A percentile compares a stretch with the other conserved stretches of the same genome.
These are phyloP conservation scores for Tricholoma flavovirens DNA, from an alignment of 768 basidiomycete genomes.

Conservation along the genomic window DNA sequence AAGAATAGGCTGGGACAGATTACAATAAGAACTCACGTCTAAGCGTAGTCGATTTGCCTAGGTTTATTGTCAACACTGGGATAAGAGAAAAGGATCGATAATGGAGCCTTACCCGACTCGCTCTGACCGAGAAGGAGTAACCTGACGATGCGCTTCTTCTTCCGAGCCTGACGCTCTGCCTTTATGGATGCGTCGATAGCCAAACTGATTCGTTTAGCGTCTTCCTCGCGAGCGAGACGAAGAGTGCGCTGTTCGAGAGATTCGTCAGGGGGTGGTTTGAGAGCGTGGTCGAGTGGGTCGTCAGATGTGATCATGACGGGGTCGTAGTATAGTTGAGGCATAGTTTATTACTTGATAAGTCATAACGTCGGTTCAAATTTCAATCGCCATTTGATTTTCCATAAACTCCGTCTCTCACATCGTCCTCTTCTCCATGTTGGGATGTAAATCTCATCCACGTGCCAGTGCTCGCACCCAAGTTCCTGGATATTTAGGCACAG, in stretches of 20 bases:
- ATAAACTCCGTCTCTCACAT: slow-evolving; percentile 9
- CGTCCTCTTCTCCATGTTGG: not conserved
- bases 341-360: slow-evolving; percentile 6
- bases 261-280: slow-evolving; percentile 66
- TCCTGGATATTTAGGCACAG: not conserved
- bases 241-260: slow-evolving; percentile 48
- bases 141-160: slow-evolving; percentile 66
- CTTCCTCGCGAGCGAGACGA: slow-evolving; percentile 56
- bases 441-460: slow-evolving; percentile 6
- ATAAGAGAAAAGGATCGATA: not conserved
- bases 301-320: slow-evolving; percentile 30
- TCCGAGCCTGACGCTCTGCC: slow-evolving; percentile 52
- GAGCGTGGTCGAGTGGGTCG: slow-evolving; percentile 63
- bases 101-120: slow-evolving; percentile 58
- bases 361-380: slow-evolving; percentile 8
- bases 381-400: slow-evolving; percentile 4
- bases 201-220: slow-evolving; percentile 57
- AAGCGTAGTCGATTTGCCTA: slow-evolving; percentile 78
- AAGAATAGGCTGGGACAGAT: not conserved
- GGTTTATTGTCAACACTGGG: slow-evolving; percentile 6
- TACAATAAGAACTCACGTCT: slow-evolving; percentile 52
- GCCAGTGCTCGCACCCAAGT: not conserved
- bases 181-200: slow-evolving; percentile 74
- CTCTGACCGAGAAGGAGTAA: slow-evolving; percentile 77
- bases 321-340: slow-evolving; percentile 7